Evolutionary conservation across 306 rosid species (phyloP).

Genomic region (Rubus idaeus): DNA sequence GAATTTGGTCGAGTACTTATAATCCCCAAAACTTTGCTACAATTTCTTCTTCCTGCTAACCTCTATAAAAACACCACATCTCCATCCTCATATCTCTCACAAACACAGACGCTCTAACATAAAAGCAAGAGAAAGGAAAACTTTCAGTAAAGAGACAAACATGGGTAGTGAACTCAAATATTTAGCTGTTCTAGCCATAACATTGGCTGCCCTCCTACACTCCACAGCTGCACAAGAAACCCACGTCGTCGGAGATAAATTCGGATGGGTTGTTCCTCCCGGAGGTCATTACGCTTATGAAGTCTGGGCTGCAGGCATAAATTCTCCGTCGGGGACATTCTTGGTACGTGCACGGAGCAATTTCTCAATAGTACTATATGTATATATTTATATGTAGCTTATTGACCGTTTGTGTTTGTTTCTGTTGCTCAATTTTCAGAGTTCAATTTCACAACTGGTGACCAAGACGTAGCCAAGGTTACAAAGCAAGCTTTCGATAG

Average conservation of each 20-base stretch:
- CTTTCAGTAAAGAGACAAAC: not conserved
- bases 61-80: conserved; percentile 24
- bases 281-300: conserved; percentile 26
- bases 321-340: conserved; percentile 42
- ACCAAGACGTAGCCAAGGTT: conserved; percentile 56
- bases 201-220: conserved; percentile 24
- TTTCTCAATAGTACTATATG: not conserved
- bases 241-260: conserved; percentile 35
- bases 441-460: conserved; percentile 54
- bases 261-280: conserved; percentile 50
- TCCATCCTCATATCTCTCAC: conserved; percentile 4
- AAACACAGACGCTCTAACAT: not conserved
- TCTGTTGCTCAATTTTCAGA: conserved; percentile 22
- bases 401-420: not conserved
- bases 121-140: not conserved
- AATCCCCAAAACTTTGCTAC: not conserved
- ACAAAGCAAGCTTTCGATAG: conserved; percentile 40
- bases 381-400: not conserved
- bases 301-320: conserved; percentile 33
- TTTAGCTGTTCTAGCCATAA: conserved; percentile 33
- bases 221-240: conserved; percentile 26
- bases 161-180: conserved; percentile 28
- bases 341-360: conserved; percentile 23
- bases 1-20: not conserved
- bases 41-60: not conserved